phyloP scores from a whole-genome alignment of 2,329 filamentous ascomycete species.

The Beauveria caledonica region DNA sequence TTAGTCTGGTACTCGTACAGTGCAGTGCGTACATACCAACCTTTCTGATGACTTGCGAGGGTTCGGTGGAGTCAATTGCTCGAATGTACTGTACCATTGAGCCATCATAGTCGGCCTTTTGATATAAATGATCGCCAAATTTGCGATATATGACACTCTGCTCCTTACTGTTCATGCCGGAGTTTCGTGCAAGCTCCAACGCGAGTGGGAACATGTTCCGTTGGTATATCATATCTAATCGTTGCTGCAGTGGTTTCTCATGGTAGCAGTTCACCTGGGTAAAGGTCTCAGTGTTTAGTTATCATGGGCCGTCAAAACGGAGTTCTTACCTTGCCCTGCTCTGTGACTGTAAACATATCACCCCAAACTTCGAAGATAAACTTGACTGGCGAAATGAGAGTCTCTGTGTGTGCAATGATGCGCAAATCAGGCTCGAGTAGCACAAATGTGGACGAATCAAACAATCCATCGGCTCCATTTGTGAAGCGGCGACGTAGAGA shows the following conservation, averaged over 20 bases:
- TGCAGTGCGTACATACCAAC: constrained; percentile 30
- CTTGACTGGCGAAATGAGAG: constrained; percentile 71
- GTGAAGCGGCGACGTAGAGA: constrained; percentile 65
- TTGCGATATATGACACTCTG: constrained; percentile 88
- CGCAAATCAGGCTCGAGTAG: constrained; percentile 87
- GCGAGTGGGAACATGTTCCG: constrained; percentile 87
- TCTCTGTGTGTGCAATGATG: constrained; percentile 83
- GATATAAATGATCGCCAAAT: constrained; percentile 90
- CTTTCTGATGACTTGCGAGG: constrained; percentile 92
- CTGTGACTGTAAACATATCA: constrained; percentile 79
- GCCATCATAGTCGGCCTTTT: constrained; percentile 91
- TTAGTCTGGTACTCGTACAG: constrained; percentile 18
- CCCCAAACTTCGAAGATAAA: constrained; percentile 82
- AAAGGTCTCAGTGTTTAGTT: not conserved
- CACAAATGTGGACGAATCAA: constrained; percentile 81
- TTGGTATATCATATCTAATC: constrained; percentile 88
- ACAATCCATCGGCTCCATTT: constrained; percentile 65
- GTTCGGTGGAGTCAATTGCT: constrained; percentile 92
- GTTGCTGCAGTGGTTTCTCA: constrained; percentile 83
- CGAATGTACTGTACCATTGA: constrained; percentile 99
- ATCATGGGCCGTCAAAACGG: not conserved
- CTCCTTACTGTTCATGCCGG: constrained; percentile 68
- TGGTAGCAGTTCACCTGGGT: constrained; percentile 72
- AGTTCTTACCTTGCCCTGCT: constrained; percentile 73
- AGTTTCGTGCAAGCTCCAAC: constrained; percentile 86